Evolutionary conservation across 495 filamentous ascomycete genomes (phyloP).

Genomic region (Saxophila tyrrhenica): DNA sequence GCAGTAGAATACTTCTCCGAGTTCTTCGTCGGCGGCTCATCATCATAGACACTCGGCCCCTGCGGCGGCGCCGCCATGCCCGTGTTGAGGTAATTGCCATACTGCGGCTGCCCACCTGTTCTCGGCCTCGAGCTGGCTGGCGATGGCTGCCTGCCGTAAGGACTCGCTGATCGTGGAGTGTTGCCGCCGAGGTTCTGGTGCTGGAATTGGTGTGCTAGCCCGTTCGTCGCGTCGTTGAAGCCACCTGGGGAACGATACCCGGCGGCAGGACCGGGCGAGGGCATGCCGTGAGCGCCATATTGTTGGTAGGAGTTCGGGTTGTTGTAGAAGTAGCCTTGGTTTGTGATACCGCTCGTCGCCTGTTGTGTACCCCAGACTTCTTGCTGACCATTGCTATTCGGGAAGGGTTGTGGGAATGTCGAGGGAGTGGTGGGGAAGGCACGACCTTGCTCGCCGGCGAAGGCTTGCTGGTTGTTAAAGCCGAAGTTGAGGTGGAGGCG

Average conservation of each 20-base stretch:
- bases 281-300: slow-evolving; percentile 31
- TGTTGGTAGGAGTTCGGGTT: slow-evolving; percentile 49
- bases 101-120: slow-evolving; percentile 54
- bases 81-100: slow-evolving; percentile 53
- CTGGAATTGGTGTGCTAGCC: slow-evolving; percentile 88
- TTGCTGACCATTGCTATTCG: slow-evolving; percentile 40
- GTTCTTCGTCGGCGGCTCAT: slow-evolving; percentile 29
- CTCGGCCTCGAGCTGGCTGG: slow-evolving; percentile 58
- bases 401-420: slow-evolving; percentile 83
- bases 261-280: slow-evolving; percentile 31
- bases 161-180: slow-evolving; percentile 47
- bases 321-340: slow-evolving; percentile 55
- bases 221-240: slow-evolving; percentile 55
- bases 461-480: slow-evolving; percentile 27
- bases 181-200: slow-evolving; percentile 80
- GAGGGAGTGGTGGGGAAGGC: slow-evolving; percentile 94
- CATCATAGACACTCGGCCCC: slow-evolving; percentile 26
- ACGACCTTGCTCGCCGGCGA: slow-evolving; percentile 36
- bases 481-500: slow-evolving; percentile 35
- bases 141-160: slow-evolving; percentile 62
- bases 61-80: slow-evolving; percentile 44
- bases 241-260: slow-evolving; percentile 14
- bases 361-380: slow-evolving; percentile 42
- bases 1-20: slow-evolving; percentile 31
- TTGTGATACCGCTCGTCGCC: slow-evolving; percentile 38